Evolutionary conservation across 192 early-diverging fungal genomes (phyloP), one percentile per base, ranked within the genome.

Genomic region (Rhizophagus sp.): DNA sequence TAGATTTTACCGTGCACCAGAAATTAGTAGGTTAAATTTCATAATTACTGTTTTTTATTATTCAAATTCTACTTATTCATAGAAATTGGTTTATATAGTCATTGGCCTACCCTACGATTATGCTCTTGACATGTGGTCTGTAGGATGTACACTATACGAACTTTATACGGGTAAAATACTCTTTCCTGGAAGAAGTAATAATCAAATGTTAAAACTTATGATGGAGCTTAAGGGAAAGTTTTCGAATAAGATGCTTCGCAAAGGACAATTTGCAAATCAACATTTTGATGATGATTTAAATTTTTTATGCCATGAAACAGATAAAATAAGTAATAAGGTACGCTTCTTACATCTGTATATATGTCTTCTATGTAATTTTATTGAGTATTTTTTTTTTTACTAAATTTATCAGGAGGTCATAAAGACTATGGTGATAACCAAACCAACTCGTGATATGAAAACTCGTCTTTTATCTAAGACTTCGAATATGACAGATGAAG

Each of bases 1-100:
- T 68, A 89, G 98, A 73, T 99, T 97, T 83, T 99, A 99, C 81
- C 91, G 98, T 19, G 94, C 98, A 2, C 98, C 98, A 7, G 98
- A 99, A 87, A 95, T 99, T 73, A 97, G 93, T 94, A 84, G 78
- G 88, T 90, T 83, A 44, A 75, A 24, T 44, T 4, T 24, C 41
- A 22, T 50, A 66, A 24, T 61, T 11, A 52, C 30, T 39, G 8
- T 30, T 39, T 39, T 70, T 39, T 15, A 34, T 41, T 70, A 15
- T 9, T 41, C 22, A 33, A 0, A n/a, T 24, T 39, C 17, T 30
- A 2, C 10, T n/a, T 39, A 70, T n/a, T 70, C 7, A 70, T 11
- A 1, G 25, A 66, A 52, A 47, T 52, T 34, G 9, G 12, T 1
- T 17, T 19, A 62, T 77, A 9, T 79, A 94, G 93, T 98, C 25